phyloP scores from a whole-genome alignment of 2,329 filamentous ascomycete genomes.

The Sclerotinia sclerotiorum region DNA sequence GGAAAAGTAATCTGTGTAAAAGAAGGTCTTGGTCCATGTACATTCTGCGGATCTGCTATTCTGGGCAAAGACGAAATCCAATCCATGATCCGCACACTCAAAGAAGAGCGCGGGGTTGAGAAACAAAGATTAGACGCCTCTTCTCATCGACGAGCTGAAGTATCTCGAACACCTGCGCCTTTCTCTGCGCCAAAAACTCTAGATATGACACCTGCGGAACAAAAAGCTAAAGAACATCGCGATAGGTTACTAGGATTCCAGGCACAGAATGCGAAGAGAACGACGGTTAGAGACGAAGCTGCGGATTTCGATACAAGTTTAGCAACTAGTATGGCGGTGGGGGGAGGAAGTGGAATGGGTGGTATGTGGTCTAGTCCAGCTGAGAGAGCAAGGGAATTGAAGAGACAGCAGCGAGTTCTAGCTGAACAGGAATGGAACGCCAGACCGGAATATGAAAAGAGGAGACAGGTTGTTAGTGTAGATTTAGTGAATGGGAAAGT shows the following conservation, averaged over 20 bases:
- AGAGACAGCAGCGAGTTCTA: constrained; percentile 66
- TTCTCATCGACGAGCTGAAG: constrained; percentile 63
- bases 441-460: constrained; percentile 69
- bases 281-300: constrained; percentile 68
- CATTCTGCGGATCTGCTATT: constrained; percentile 77
- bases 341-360: constrained; percentile 40
- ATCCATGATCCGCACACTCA: constrained; percentile 79
- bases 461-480: constrained; percentile 65
- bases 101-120: constrained; percentile 82
- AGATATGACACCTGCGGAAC: constrained; percentile 38
- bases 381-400: constrained; percentile 66
- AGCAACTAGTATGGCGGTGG: constrained; percentile 33
- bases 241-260: constrained; percentile 68
- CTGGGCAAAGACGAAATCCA: constrained; percentile 73
- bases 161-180: constrained; percentile 59
- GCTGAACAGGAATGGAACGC: constrained; percentile 68
- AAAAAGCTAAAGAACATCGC: constrained; percentile 62
- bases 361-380: constrained; percentile 65
- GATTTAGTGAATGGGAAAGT: constrained; percentile 66
- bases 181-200: constrained; percentile 52
- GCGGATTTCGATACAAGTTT: constrained; percentile 62
- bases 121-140: constrained; percentile 80
- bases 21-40: constrained; percentile 91
- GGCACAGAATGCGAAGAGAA: constrained; percentile 67
- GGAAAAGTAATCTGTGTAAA: constrained; percentile 95